Percentiles rank a stretch among this genome's conserved stretches.
These are phyloP conservation scores for Fusarium sacchari DNA, from an alignment of 2,329 filamentous ascomycete genomes.

Conservation along the genomic window DNA sequence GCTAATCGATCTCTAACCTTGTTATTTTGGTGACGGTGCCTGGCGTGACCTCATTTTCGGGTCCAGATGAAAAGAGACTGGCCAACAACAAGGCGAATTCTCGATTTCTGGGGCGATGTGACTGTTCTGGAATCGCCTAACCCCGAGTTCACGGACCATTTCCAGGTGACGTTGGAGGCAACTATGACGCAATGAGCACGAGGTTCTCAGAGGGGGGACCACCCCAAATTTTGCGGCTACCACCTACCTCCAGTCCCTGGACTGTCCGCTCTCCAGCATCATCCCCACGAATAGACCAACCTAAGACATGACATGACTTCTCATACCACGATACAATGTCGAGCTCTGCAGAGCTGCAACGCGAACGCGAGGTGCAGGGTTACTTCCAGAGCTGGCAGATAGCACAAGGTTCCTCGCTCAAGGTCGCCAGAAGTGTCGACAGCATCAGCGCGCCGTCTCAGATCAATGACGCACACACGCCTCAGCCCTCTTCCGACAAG, in stretches of 20 bases:
- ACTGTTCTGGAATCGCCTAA: constrained; percentile 23
- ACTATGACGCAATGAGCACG: constrained; percentile 26
- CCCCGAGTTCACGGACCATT: not conserved
- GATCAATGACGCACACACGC: constrained; percentile 41
- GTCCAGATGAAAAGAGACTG: not conserved
- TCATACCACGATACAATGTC: constrained; percentile 31
- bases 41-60: constrained; percentile 13
- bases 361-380: constrained; percentile 47
- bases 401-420: constrained; percentile 47
- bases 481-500: constrained; percentile 49
- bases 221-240: constrained; percentile 6
- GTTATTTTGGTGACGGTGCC: constrained; percentile 10
- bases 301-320: constrained; percentile 18
- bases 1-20: constrained; percentile 9
- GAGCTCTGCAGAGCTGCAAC: constrained; percentile 43
- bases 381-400: constrained; percentile 47
- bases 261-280: not conserved
- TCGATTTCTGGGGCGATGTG: not conserved
- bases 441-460: constrained; percentile 44
- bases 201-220: not conserved
- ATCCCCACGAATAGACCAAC: not conserved
- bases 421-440: constrained; percentile 47
- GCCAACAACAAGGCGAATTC: not conserved
- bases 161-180: constrained; percentile 17
- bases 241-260: not conserved